Conservation (phyloP, 2,329 filamentous ascomycete species). For the Trichoderma gracile region DNA sequence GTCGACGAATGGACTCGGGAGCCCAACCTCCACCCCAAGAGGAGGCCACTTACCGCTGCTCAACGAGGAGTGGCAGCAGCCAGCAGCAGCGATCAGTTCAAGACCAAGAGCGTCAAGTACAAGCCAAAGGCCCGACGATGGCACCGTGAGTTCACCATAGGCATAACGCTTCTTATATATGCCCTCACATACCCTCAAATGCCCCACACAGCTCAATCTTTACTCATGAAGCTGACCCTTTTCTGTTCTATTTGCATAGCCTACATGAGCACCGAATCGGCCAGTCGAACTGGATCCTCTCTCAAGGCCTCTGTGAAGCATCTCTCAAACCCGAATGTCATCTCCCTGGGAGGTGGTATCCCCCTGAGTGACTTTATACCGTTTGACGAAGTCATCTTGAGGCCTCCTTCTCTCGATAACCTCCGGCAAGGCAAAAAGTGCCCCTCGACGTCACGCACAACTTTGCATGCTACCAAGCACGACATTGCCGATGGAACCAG, state of each 20-base stretch:
- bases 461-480: slow-evolving; percentile 15
- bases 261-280: slow-evolving; percentile 15
- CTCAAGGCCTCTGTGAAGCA: slow-evolving; percentile 10
- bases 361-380: slow-evolving; percentile 16
- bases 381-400: slow-evolving; percentile 3
- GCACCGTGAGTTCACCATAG: slow-evolving; percentile 5
- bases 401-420: neutral
- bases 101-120: slow-evolving; percentile 10
- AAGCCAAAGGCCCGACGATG: slow-evolving; percentile 14
- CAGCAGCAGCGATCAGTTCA: slow-evolving; percentile 15
- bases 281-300: slow-evolving; percentile 7
- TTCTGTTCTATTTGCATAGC: neutral
- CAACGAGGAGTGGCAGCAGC: slow-evolving; percentile 11
- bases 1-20: neutral
- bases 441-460: neutral
- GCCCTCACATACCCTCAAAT: too few relatives aligned
- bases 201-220: too few relatives aligned
- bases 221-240: neutral
- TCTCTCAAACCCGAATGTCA: slow-evolving; percentile 13
- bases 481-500: slow-evolving; percentile 17
- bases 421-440: neutral
- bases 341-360: slow-evolving; percentile 17
- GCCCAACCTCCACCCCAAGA: slow-evolving; percentile 12
- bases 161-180: neutral
- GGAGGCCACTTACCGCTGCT: neutral